Evolutionary conservation across 257 asterid genomes (phyloP).

Genomic region (Ilex aquifolium): DNA sequence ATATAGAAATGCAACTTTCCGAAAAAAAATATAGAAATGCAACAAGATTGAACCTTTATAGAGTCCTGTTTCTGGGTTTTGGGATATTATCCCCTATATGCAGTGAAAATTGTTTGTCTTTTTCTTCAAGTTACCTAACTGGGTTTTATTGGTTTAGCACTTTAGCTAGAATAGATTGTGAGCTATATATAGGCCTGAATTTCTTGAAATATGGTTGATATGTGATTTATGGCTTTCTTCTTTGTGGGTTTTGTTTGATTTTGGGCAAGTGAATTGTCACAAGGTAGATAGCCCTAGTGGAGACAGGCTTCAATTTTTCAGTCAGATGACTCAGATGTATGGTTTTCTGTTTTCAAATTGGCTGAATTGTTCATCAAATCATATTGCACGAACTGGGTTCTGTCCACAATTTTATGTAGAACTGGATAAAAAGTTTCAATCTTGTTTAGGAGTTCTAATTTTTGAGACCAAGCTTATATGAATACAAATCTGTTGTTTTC

Average conservation of each 20-base stretch:
- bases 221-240: neutral
- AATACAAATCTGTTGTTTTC: constrained; percentile 11
- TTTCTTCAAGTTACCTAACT: neutral
- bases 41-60: neutral
- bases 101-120: neutral
- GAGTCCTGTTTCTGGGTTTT: neutral
- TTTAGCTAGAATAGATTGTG: too few relatives aligned
- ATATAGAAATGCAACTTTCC: neutral
- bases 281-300: too few relatives aligned
- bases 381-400: neutral
- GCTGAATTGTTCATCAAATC: neutral
- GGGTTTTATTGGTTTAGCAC: neutral
- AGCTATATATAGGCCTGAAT: too few relatives aligned
- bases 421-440: neutral
- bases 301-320: too few relatives aligned
- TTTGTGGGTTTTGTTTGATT: neutral
- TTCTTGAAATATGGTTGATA: too few relatives aligned
- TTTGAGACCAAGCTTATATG: neutral
- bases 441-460: neutral
- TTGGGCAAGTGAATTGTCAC: neutral
- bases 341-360: neutral
- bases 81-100: neutral
- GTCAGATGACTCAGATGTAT: neutral
- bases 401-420: too few relatives aligned
- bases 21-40: neutral